Percentiles rank a stretch among this genome's conserved stretches.
phyloP scores from a whole-genome alignment of 768 basidiomycete species.

The Pisolithus marmoratus region DNA sequence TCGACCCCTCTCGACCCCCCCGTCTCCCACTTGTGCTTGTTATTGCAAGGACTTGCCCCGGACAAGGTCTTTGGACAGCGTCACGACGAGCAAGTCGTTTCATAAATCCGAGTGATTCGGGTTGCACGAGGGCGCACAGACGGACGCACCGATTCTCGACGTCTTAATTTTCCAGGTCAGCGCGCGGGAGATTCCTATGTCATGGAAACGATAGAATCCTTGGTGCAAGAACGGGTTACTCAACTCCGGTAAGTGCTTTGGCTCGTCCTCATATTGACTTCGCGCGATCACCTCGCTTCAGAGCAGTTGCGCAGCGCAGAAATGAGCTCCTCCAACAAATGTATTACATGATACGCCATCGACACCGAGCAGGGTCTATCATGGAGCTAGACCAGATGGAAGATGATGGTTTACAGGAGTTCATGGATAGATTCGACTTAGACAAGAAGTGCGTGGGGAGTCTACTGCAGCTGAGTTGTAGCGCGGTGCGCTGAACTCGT shows the following conservation, averaged over 20 bases:
- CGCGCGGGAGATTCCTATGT: slow-evolving; percentile 3
- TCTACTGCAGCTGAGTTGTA: neutral
- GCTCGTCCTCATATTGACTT: neutral
- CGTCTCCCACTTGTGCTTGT: neutral
- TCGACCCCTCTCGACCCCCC: neutral
- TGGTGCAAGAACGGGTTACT: slow-evolving; percentile 32
- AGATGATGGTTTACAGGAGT: slow-evolving; percentile 39
- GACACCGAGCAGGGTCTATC: slow-evolving; percentile 39
- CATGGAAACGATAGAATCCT: slow-evolving; percentile 28
- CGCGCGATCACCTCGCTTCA: slow-evolving; percentile 19
- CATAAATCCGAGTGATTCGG: too few species aligned
- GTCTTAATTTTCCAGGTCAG: neutral
- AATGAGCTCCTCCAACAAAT: slow-evolving; percentile 70
- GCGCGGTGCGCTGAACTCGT: neutral
- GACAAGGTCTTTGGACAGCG: too few species aligned
- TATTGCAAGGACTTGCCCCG: too few species aligned
- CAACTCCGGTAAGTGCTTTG: slow-evolving; percentile 26
- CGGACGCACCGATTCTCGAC: neutral
- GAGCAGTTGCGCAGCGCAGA: slow-evolving; percentile 57
- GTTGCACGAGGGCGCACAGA: neutral
- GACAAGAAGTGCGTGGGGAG: slow-evolving; percentile 38
- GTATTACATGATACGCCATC: slow-evolving; percentile 57
- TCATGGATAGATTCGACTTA: slow-evolving; percentile 55
- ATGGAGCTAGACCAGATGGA: slow-evolving; percentile 33
- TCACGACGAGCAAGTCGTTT: too few species aligned